Base-by-base conservation (phyloP, 495 filamentous ascomycete genomes). In the Choiromyces venosus region DNA sequence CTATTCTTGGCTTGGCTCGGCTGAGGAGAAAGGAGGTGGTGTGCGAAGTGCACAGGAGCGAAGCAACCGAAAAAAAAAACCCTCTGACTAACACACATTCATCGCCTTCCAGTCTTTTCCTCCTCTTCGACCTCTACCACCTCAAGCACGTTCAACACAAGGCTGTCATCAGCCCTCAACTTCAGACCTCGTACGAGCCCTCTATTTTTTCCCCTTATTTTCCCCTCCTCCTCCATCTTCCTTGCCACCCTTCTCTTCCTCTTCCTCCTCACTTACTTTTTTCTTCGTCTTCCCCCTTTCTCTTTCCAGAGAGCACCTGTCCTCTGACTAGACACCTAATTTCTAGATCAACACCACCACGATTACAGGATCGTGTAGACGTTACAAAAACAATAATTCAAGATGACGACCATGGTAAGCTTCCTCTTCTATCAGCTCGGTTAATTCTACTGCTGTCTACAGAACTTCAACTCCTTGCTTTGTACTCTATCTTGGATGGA, bases 371-470 rank as follows among this genome's bases (percentile, higher is more conserved):
- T 69, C 73, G 74, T 72, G 70, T 76, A 78, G 67, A 71, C 66
- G 38, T 66, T 66, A 69, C 64, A 82, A 73, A 73, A 80, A 79
- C 80, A 79, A 80, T 80, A 75, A 73, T 52, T 81, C 74, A 84
- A 82, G 42, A 86, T 86, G 85, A 85, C 85, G 79, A 86, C 85
- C 82, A 86, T 86, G 85, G 85, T 86, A 83, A 79, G 82, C 82
- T 81, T 70, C 71, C 52, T 73, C 74, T 77, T 65, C 69, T 71
- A 44, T 61, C 66, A 68, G 71, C 73, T 72, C 67, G 74, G 36
- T 65, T 66, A 68, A 9, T 46, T 71, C 71, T 40, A 16, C 52
- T 70, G 68, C 18, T 52, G 14, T 14, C 40, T 16, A 37, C 46
- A 16, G 65, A 65, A 64, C 46, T 56, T 29, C 70, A 10, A 64